Percentiles rank a stretch among this genome's conserved stretches.
Conservation (phyloP, 768 basidiomycete genomes). For the Gymnopilus junonius region DNA sequence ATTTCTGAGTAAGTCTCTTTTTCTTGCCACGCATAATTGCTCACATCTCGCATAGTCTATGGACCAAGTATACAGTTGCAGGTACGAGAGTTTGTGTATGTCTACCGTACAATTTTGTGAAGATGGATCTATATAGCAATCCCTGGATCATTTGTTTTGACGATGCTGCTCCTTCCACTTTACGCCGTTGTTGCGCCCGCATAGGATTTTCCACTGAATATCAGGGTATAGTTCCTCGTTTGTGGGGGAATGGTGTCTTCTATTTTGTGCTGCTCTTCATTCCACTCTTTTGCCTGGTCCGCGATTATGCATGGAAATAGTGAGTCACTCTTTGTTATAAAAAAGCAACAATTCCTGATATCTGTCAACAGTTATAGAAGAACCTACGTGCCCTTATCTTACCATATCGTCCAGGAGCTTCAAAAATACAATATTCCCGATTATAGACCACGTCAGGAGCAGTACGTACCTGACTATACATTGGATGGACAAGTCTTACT, state of each 20-base stretch:
- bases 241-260: slow-evolving; percentile 90
- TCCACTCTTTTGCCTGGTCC: slow-evolving; percentile 80
- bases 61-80: slow-evolving; percentile 99
- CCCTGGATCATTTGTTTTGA: slow-evolving; percentile 94
- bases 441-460: slow-evolving; percentile 96
- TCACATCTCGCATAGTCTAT: slow-evolving; percentile 61
- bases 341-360: slow-evolving; percentile 10
- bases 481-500: not conserved
- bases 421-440: slow-evolving; percentile 98
- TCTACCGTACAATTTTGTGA: slow-evolving; percentile 8
- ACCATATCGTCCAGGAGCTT: slow-evolving; percentile 98
- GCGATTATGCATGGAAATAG: slow-evolving; percentile 99
- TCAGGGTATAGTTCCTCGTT: slow-evolving; percentile 81
- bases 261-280: slow-evolving; percentile 88
- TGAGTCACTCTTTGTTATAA: slow-evolving; percentile 44
- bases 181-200: slow-evolving; percentile 88
- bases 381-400: slow-evolving; percentile 89
- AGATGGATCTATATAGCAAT: slow-evolving; percentile 61
- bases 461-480: slow-evolving; percentile 56
- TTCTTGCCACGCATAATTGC: not conserved
- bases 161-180: slow-evolving; percentile 93
- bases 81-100: slow-evolving; percentile 40
- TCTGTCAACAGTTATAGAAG: slow-evolving; percentile 72
- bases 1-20: slow-evolving; percentile 87
- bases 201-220: slow-evolving; percentile 93